Conservation (phyloP, 2,329 filamentous ascomycete genomes). For the Scortechinia acanthostroma region DNA sequence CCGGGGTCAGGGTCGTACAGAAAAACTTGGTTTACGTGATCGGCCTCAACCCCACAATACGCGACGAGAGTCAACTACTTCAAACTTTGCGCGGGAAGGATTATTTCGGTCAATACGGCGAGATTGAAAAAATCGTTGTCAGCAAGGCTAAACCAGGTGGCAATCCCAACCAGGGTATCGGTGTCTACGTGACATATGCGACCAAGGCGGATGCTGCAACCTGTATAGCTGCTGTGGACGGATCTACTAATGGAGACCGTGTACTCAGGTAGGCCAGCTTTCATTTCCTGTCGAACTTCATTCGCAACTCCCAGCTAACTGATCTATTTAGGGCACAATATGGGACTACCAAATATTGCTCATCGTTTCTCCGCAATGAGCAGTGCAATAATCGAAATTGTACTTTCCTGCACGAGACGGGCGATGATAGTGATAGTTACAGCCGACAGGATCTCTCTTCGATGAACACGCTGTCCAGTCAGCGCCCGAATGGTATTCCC, state of each 20-base stretch:
- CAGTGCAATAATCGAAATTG: constrained; percentile 91
- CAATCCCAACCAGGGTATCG: constrained; percentile 76
- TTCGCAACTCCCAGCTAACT: neutral
- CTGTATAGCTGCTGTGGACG: constrained; percentile 88
- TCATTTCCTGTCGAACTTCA: neutral
- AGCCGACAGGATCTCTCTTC: constrained; percentile 89
- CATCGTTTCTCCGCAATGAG: constrained; percentile 89
- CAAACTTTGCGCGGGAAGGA: constrained; percentile 83
- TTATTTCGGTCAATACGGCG: constrained; percentile 97
- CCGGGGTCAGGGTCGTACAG: constrained; percentile 90
- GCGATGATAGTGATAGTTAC: constrained; percentile 96
- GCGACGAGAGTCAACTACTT: constrained; percentile 77
- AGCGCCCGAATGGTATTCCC: constrained; percentile 30
- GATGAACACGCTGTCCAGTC: constrained; percentile 82
- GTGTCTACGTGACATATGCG: constrained; percentile 97
- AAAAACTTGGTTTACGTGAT: constrained; percentile 99
- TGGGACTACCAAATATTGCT: constrained; percentile 97
- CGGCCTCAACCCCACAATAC: constrained; percentile 81
- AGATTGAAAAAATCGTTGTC: constrained; percentile 97
- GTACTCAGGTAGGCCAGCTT: constrained; percentile 39
- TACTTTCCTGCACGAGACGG: constrained; percentile 96
- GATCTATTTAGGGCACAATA: constrained; percentile 51
- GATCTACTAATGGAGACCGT: constrained; percentile 82
- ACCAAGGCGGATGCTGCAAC: constrained; percentile 80
- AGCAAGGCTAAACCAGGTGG: constrained; percentile 81